These are phyloP conservation scores for Clonostachys rhizophaga DNA, from an alignment of 2,329 filamentous ascomycete genomes.

Conservation along the genomic window DNA sequence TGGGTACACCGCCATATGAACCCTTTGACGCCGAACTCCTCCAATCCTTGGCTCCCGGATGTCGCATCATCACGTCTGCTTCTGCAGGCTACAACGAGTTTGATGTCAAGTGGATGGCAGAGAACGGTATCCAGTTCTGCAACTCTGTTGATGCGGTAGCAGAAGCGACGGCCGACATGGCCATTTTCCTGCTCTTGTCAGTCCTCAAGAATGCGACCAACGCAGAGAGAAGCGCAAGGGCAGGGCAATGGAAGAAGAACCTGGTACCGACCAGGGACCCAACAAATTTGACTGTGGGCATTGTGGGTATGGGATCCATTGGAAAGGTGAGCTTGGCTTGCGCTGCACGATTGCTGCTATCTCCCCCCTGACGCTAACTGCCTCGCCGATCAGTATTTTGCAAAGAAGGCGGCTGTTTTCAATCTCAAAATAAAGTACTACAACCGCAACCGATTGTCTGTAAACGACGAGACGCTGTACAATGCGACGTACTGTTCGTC, in stretches of 20 bases:
- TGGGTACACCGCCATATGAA: slow-evolving; percentile 58
- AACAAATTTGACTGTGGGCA: slow-evolving; percentile 38
- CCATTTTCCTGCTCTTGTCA: slow-evolving; percentile 32
- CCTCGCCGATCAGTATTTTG: too few relatives aligned
- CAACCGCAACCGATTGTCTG: slow-evolving; percentile 25
- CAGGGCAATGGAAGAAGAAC: slow-evolving; percentile 24
- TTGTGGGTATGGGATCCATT: slow-evolving; percentile 45
- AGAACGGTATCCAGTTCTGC: slow-evolving; percentile 30
- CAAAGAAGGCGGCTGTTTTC: too few relatives aligned
- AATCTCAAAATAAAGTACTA: slow-evolving; percentile 45
- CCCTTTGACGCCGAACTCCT: slow-evolving; percentile 54
- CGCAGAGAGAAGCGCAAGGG: slow-evolving; percentile 12
- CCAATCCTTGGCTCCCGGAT: slow-evolving; percentile 40
- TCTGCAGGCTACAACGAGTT: slow-evolving; percentile 62
- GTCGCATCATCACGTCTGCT: slow-evolving; percentile 54
- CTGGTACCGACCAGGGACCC: slow-evolving; percentile 27
- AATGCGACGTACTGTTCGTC: slow-evolving; percentile 18
- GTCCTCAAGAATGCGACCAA: slow-evolving; percentile 46
- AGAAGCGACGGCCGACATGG: slow-evolving; percentile 36
- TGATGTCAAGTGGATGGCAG: slow-evolving; percentile 39
- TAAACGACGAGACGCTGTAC: slow-evolving; percentile 18
- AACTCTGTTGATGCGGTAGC: slow-evolving; percentile 34
- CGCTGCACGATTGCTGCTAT: slow-evolving; percentile 29
- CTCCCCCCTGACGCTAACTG: too few relatives aligned
- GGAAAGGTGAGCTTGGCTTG: slow-evolving; percentile 25